Conservation (phyloP, 148 eudicot genomes). For the Agrostemma githago region DNA sequence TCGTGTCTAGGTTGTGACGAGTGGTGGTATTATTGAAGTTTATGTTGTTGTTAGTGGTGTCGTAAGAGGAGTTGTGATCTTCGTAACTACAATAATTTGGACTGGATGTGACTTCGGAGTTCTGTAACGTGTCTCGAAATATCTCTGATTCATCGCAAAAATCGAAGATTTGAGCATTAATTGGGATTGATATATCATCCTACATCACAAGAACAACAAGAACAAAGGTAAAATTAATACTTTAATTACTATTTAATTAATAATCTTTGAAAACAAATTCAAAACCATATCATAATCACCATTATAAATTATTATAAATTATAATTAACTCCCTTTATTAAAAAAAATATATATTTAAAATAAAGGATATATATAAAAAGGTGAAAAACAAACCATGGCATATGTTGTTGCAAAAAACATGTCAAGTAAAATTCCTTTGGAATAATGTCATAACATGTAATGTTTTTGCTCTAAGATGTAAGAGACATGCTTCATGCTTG, state of each 20-base stretch:
- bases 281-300: too few relatives aligned
- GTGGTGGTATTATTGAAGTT: neutral
- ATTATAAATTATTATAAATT: too few relatives aligned
- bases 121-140: constrained; percentile 52
- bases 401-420: constrained; percentile 14
- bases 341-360: neutral
- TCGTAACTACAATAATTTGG: constrained; percentile 57
- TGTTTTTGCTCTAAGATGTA: constrained; percentile 16
- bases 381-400: neutral
- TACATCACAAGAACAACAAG: constrained; percentile 27
- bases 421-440: constrained; percentile 15
- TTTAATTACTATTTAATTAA: too few relatives aligned
- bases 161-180: constrained; percentile 54
- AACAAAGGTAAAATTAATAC: neutral
- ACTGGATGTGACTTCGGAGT: constrained; percentile 60
- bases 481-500: neutral
- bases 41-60: neutral
- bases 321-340: too few relatives aligned
- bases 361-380: neutral
- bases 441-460: constrained; percentile 18
- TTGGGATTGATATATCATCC: constrained; percentile 66
- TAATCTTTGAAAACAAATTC: neutral
- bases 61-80: constrained; percentile 37
- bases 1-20: neutral
- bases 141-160: constrained; percentile 59